Percentiles rank a stretch among this genome's conserved stretches.
Evolutionary conservation across 2,329 filamentous ascomycete species (phyloP).

Genomic region (Aureobasidium lini): DNA sequence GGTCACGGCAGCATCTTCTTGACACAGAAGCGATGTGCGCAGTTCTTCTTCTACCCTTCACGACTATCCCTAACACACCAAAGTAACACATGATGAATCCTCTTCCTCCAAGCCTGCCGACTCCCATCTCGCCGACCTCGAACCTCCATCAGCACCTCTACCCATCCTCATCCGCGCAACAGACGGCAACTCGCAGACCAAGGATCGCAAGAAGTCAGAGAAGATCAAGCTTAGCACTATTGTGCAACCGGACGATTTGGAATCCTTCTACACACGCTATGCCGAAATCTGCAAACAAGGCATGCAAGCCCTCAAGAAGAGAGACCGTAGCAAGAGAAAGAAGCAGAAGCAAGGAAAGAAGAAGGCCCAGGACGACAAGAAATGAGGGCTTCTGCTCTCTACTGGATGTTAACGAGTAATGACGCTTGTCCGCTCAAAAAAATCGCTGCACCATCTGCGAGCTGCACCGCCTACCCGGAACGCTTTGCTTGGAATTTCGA

Average conservation of each 20-base stretch:
- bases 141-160: slow-evolving; percentile 47
- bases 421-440: neutral
- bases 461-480: neutral
- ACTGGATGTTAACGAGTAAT: slow-evolving; percentile 1
- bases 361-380: slow-evolving; percentile 22
- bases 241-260: slow-evolving; percentile 67
- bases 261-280: slow-evolving; percentile 75
- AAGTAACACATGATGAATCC: neutral
- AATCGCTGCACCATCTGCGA: neutral
- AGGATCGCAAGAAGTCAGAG: slow-evolving; percentile 47
- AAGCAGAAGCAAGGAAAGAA: slow-evolving; percentile 70
- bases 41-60: neutral
- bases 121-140: slow-evolving; percentile 53
- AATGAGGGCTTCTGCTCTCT: neutral
- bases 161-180: slow-evolving; percentile 77
- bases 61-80: neutral
- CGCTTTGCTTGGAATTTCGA: neutral
- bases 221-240: slow-evolving; percentile 76
- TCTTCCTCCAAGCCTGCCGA: slow-evolving; percentile 22
- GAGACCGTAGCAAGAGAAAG: slow-evolving; percentile 81
- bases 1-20: slow-evolving; percentile 68
- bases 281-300: slow-evolving; percentile 85
- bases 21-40: slow-evolving; percentile 66
- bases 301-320: slow-evolving; percentile 85
- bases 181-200: slow-evolving; percentile 56